These are phyloP conservation scores for Dinochytrium kinnereticum DNA, from an alignment of 371 early-diverging fungal species.

Conservation along the genomic window DNA sequence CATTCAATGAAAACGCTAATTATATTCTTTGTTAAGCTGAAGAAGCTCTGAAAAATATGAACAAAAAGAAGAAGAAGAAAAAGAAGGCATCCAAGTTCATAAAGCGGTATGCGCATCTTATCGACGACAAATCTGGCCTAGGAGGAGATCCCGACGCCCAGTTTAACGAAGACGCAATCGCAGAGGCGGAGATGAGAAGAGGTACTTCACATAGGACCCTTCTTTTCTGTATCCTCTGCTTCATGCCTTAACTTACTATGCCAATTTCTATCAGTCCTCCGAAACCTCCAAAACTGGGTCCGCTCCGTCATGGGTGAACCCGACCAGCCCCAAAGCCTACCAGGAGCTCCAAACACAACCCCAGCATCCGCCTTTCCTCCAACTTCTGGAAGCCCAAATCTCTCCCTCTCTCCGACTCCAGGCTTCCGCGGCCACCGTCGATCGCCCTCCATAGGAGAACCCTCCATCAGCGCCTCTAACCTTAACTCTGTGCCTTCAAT, in stretches of 20 bases:
- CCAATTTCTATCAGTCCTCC: slow-evolving; percentile 15
- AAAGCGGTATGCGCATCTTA: background rate
- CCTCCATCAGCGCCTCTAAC: background rate
- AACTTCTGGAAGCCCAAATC: background rate
- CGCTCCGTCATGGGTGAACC: slow-evolving; percentile 17
- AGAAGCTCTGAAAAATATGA: background rate
- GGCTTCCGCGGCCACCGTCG: background rate
- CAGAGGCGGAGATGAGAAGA: slow-evolving; percentile 18
- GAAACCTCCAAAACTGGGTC: slow-evolving; percentile 19
- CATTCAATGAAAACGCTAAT: no score
- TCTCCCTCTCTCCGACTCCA: background rate
- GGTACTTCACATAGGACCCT: background rate
- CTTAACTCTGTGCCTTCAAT: background rate
- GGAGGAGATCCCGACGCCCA: slow-evolving; percentile 14
- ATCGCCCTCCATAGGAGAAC: background rate
- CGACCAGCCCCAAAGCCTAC: background rate
- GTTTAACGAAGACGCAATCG: slow-evolving; percentile 16
- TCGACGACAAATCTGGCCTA: background rate
- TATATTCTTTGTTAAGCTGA: background rate
- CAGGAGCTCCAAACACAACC: slow-evolving; percentile 2
- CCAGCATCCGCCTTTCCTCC: slow-evolving; percentile 6
- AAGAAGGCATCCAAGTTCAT: background rate
- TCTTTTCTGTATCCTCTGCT: no score
- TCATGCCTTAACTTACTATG: no score
- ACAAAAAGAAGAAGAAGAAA: background rate